Percentiles rank a stretch among this genome's conserved stretches.
Evolutionary conservation across 2,329 filamentous ascomycete genomes (phyloP).

Genomic region (Fusarium nodosum): DNA sequence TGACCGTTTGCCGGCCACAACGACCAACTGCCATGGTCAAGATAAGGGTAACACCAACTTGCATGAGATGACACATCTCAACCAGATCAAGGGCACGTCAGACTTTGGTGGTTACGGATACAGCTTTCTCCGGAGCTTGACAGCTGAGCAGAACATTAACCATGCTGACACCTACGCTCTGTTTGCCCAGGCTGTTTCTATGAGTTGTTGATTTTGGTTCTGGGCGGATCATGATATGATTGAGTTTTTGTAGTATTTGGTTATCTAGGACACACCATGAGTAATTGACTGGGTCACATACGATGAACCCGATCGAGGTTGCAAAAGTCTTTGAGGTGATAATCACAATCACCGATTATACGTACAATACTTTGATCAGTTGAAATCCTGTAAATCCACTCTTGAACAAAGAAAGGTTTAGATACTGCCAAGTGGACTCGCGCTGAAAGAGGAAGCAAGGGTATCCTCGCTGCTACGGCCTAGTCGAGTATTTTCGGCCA

Average conservation of each 20-base stretch:
- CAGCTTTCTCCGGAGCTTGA: slow-evolving; percentile 64
- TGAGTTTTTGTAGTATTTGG: not conserved
- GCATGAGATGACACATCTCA: slow-evolving; percentile 75
- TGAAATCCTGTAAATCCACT: not conserved
- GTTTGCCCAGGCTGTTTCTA: slow-evolving; percentile 45
- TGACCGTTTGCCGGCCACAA: slow-evolving; percentile 63
- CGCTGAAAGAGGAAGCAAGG: slow-evolving; percentile 13
- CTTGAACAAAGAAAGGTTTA: slow-evolving; percentile 9
- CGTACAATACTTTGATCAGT: not conserved
- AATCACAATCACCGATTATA: not conserved
- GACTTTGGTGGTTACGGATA: slow-evolving; percentile 71
- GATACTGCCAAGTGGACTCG: slow-evolving; percentile 8
- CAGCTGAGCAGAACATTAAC: slow-evolving; percentile 64
- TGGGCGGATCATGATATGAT: not conserved
- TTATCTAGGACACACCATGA: not conserved
- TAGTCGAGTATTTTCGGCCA: not conserved
- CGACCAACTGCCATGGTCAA: slow-evolving; percentile 70
- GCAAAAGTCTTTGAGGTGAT: not conserved
- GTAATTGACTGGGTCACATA: not conserved
- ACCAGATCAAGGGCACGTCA: slow-evolving; percentile 68
- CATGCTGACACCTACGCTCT: slow-evolving; percentile 70
- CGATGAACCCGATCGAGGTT: not conserved
- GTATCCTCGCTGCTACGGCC: slow-evolving; percentile 12
- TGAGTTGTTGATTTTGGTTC: slow-evolving; percentile 54
- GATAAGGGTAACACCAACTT: slow-evolving; percentile 75